Conservation (phyloP, 2,329 filamentous ascomycete species). For the Nakataea oryzae region DNA sequence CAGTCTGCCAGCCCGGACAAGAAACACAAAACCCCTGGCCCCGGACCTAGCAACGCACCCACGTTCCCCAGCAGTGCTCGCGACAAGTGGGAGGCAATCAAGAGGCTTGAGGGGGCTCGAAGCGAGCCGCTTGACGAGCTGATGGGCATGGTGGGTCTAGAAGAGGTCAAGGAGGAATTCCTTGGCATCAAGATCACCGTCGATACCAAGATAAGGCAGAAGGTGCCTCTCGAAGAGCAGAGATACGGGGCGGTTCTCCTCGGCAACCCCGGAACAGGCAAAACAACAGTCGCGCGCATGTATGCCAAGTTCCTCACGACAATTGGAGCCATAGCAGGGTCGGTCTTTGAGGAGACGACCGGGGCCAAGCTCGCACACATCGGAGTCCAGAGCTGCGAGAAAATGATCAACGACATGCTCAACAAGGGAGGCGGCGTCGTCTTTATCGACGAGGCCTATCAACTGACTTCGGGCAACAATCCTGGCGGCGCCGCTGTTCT, state of each 20-base stretch:
- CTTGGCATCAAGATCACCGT: constrained; percentile 52
- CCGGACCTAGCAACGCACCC: background rate
- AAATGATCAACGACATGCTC: constrained; percentile 44
- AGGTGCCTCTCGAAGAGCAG: constrained; percentile 41
- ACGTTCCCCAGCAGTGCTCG: constrained; percentile 18
- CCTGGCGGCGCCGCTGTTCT: constrained; percentile 50
- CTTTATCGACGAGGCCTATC: constrained; percentile 75
- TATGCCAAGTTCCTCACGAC: constrained; percentile 57
- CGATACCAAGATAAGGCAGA: constrained; percentile 49
- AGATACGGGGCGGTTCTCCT: constrained; percentile 53
- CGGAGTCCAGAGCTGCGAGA: constrained; percentile 48
- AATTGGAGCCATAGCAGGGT: constrained; percentile 51
- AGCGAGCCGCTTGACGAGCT: constrained; percentile 49
- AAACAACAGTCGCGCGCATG: constrained; percentile 65
- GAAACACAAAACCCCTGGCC: background rate
- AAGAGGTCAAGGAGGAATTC: constrained; percentile 55
- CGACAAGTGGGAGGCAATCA: constrained; percentile 53
- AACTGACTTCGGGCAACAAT: constrained; percentile 51
- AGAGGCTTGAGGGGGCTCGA: constrained; percentile 34
- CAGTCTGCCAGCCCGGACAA: background rate
- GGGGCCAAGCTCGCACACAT: constrained; percentile 55
- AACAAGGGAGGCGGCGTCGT: constrained; percentile 54
- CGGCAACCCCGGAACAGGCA: constrained; percentile 64
- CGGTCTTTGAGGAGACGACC: constrained; percentile 53
- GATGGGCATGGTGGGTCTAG: constrained; percentile 63